Base-by-base conservation (phyloP, 345 rosid species). In the Linum usitatissimum region DNA sequence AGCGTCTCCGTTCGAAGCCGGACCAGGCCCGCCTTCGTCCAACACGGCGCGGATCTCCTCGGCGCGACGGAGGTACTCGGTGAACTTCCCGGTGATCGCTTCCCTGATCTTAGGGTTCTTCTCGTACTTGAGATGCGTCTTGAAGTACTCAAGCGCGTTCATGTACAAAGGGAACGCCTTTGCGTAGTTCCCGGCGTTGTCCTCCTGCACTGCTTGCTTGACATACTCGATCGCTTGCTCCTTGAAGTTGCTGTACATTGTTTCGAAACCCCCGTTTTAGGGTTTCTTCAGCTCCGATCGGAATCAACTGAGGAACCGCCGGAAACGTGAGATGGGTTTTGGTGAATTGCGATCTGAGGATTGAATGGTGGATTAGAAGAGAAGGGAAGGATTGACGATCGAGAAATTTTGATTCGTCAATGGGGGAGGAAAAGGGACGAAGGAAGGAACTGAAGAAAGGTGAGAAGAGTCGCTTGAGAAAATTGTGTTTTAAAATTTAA, bases 71-170 rank as follows among this genome's bases (percentile, higher is more conserved):
- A 91, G 86, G 76, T 91, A 91, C 76, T 88, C 94, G 42, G 87
- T 86, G 77, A 86, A 86, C 74, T 86, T 91, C 72, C 75, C 80
- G 55, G 91, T 88, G 20, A 91, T 88, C 1, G 91, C 91, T 66
- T 91, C 96, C 61, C 76, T 74, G 73, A 91, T 91, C 74, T 91
- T 88, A 13, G 86, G 89, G 75, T 91, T 91, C 84, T 83, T 91
- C 87, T 91, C 97, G 73, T 91, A 91, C 78, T 91, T 91, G 73
- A 91, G 77, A 73, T 91, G 97, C 68, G 96, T 86, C 71, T 82
- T 86, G 81, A 91, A 91, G 85, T 91, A 88, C 79, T 91, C 97
- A 30, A 91, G 83, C 23, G 97, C 96, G 79, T 86, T 91, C 96
- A 81, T 91, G 72, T 91, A 91, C 17, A 91, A 67, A 65, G 88